Conservation (phyloP, 2,329 filamentous ascomycete genomes). For the Cryphonectria carpinicola region DNA sequence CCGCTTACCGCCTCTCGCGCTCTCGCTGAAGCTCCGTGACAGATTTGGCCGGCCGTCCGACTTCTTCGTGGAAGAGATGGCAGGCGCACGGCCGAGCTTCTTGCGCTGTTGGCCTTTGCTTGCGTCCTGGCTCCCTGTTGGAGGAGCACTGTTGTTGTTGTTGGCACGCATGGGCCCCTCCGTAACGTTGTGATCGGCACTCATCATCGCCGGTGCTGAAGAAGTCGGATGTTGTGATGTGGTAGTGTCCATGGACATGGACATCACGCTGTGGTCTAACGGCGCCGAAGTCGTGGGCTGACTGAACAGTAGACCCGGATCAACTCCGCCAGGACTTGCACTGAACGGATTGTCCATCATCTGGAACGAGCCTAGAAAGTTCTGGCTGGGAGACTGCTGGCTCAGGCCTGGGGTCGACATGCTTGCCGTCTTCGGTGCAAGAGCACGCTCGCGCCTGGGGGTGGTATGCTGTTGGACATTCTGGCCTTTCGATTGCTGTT, state of each 20-base stretch:
- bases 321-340: conserved; percentile 54
- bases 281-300: conserved; percentile 50
- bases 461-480: conserved; percentile 36
- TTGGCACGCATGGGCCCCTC: conserved; percentile 36
- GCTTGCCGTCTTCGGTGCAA: conserved; percentile 56
- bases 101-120: conserved; percentile 48
- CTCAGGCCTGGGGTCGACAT: conserved; percentile 37
- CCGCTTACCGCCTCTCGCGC: conserved; percentile 47
- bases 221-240: conserved; percentile 27
- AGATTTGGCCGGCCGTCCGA: conserved; percentile 52
- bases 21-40: conserved; percentile 60
- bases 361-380: conserved; percentile 46
- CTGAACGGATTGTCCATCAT: conserved; percentile 54
- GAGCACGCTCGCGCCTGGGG: conserved; percentile 47
- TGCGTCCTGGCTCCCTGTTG: conserved; percentile 48
- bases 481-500: conserved; percentile 25
- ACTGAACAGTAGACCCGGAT: conserved; percentile 63
- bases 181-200: conserved; percentile 34
- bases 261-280: conserved; percentile 42
- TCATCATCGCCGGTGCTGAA: conserved; percentile 30
- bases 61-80: conserved; percentile 56
- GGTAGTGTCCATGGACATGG: conserved; percentile 21
- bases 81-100: conserved; percentile 45
- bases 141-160: conserved; percentile 43
- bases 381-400: conserved; percentile 29